Conservation (phyloP, 176 grass and related monocot genomes). For the Oryza longistaminata region DNA sequence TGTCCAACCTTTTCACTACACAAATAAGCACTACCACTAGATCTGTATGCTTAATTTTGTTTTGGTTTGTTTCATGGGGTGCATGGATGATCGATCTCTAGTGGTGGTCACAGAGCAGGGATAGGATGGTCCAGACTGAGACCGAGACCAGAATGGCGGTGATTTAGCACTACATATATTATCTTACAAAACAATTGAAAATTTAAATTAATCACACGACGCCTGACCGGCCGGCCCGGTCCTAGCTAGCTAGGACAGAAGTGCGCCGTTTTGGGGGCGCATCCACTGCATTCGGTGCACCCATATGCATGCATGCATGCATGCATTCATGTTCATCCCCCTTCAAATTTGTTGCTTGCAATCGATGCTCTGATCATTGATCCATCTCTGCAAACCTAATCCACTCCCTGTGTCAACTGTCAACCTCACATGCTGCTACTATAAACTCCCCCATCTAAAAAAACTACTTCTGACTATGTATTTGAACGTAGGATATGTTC, state of each 20-base stretch:
- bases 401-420: not conserved
- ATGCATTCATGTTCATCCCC: not conserved
- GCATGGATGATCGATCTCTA: not conserved
- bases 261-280: too few species aligned
- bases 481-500: too few species aligned
- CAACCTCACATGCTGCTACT: too few species aligned
- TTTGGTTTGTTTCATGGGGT: too few species aligned
- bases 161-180: not conserved
- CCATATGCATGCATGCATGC: not conserved
- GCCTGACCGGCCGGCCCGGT: not conserved
- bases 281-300: slow-evolving; percentile 1
- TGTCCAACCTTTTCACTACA: too few species aligned
- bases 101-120: slow-evolving; percentile 20
- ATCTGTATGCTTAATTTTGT: too few species aligned
- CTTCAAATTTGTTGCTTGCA: not conserved
- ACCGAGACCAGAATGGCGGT: not conserved
- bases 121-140: slow-evolving; percentile 7
- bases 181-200: not conserved
- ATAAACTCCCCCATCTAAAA: too few species aligned
- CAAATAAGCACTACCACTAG: too few species aligned
- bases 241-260: not conserved
- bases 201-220: not conserved
- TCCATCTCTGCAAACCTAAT: not conserved
- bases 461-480: too few species aligned
- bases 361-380: not conserved